Conservation (phyloP, 345 rosid genomes). For the Euclidium syriacum region DNA sequence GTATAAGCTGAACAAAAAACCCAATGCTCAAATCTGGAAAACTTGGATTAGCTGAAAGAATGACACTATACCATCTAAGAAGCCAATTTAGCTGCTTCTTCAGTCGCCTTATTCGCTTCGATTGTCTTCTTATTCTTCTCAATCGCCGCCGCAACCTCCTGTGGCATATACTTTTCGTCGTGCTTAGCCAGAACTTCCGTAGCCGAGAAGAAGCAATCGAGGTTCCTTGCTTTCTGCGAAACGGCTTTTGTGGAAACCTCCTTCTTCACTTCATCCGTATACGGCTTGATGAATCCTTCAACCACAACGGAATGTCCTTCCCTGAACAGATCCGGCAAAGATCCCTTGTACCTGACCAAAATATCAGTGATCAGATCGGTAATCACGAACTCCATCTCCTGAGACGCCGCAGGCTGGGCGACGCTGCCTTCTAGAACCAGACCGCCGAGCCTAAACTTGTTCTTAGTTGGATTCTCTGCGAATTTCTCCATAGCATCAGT, state of each 20-base stretch:
- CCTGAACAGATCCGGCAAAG: slow-evolving; percentile 82
- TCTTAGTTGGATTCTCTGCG: slow-evolving; percentile 55
- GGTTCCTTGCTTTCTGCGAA: slow-evolving; percentile 61
- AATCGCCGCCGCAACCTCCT: slow-evolving; percentile 88
- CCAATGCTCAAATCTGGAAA: slow-evolving; percentile 1
- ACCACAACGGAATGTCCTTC: slow-evolving; percentile 96
- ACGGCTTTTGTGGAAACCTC: slow-evolving; percentile 45
- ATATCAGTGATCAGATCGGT: slow-evolving; percentile 88
- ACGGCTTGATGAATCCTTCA: slow-evolving; percentile 85
- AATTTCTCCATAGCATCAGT: slow-evolving; percentile 80
- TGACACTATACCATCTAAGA: slow-evolving; percentile 18
- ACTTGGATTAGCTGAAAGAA: background rate
- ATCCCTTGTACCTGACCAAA: slow-evolving; percentile 69
- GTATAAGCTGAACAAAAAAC: background rate
- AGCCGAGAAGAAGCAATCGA: slow-evolving; percentile 68
- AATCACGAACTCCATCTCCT: slow-evolving; percentile 81
- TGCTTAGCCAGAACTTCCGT: slow-evolving; percentile 94
- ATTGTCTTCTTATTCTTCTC: slow-evolving; percentile 88
- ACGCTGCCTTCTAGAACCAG: slow-evolving; percentile 95
- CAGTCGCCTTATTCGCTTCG: slow-evolving; percentile 35
- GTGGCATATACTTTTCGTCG: slow-evolving; percentile 97
- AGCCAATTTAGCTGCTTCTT: slow-evolving; percentile 25
- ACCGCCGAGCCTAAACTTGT: slow-evolving; percentile 77
- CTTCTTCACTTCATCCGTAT: slow-evolving; percentile 52
- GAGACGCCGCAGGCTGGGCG: slow-evolving; percentile 58